Base-by-base conservation (phyloP, 2,329 filamentous ascomycete genomes). In the Pestalotiopsis sp. region DNA sequence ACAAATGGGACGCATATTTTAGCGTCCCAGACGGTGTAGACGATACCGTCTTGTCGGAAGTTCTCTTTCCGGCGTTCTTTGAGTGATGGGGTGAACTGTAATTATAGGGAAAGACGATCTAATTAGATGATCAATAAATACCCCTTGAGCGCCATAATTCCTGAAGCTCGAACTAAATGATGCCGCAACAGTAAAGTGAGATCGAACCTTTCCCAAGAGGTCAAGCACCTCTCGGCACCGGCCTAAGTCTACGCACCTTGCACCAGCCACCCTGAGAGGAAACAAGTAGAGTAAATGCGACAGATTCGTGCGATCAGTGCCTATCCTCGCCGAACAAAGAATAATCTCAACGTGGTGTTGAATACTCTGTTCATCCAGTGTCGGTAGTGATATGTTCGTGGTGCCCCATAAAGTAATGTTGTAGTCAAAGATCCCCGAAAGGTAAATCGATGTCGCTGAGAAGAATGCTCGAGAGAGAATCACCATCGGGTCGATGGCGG, bases 371-470 rank as follows among this genome's bases (percentile, higher is more conserved):
- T 64, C 38, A 14, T 48, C 14, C 2, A 68, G 52, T 20, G 52
- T 66, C 6, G 67, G 65, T 10, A 57, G 24, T 20, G 17, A 4
- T 5, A 67, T 52, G 24, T 24, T 26, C 52, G 35, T 57, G 22
- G 11, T 14, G 2, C 57, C 11, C 67, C 67, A 68, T 9, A 58
- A 10, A n/a, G n/a, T 14, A 1, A 67, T 64, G 14, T 55, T 58
- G 13, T 68, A 68, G 13, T 68, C 67, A 11, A 59, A 68, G 26
- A 68, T 22, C n/a, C 67, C 67, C 2, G 67, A 68, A 7, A 68
- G 60, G 44, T 68, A 68, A 11, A 68, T 68, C 14, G 48, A 60
- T 38, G 59, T 64, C 13, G 67, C 64, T 1, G 65, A 59, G 30
- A 64, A 65, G 14, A 68, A 68, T 2, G 60, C 22, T 35, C 30